Conservation (phyloP, 2,329 filamentous ascomycete genomes). For the Botrytis elliptica region DNA sequence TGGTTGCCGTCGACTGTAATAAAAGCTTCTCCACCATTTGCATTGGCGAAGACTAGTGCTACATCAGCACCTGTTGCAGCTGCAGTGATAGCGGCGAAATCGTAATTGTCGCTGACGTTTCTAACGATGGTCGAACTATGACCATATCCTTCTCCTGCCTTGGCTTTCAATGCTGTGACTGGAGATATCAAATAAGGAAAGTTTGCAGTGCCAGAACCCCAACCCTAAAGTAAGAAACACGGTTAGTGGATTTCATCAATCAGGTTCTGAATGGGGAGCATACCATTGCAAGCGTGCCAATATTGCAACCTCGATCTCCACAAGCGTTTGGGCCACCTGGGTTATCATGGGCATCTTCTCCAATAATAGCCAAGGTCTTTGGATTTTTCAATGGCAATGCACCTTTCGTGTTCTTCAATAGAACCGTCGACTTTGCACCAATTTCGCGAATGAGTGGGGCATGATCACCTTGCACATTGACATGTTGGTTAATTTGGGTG, state of each 20-base stretch:
- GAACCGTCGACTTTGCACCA: slow-evolving; percentile 46
- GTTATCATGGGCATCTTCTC: slow-evolving; percentile 51
- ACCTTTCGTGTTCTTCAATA: slow-evolving; percentile 63
- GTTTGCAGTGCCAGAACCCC: slow-evolving; percentile 73
- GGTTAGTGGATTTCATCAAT: slow-evolving; percentile 56
- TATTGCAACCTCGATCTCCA: slow-evolving; percentile 52
- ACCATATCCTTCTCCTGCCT: slow-evolving; percentile 60
- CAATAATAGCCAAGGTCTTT: slow-evolving; percentile 44
- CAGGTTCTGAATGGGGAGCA: not conserved
- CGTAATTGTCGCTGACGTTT: slow-evolving; percentile 65
- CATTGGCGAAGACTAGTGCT: slow-evolving; percentile 85
- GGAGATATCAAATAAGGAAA: slow-evolving; percentile 77
- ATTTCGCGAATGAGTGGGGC: slow-evolving; percentile 71
- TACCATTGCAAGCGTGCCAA: slow-evolving; percentile 57
- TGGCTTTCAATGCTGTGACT: slow-evolving; percentile 64
- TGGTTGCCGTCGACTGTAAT: slow-evolving; percentile 77
- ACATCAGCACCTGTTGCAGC: slow-evolving; percentile 65
- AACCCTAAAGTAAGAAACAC: slow-evolving; percentile 51
- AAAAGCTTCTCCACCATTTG: slow-evolving; percentile 81
- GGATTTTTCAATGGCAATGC: slow-evolving; percentile 47
- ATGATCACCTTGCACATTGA: slow-evolving; percentile 79
- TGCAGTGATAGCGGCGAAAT: slow-evolving; percentile 53
- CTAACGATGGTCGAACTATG: slow-evolving; percentile 57
- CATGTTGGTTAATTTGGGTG: slow-evolving; percentile 72
- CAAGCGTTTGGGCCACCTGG: slow-evolving; percentile 64